These are phyloP conservation scores for Colletotrichum ledebouriae DNA, from an alignment of 2,329 filamentous ascomycete species.

Conservation along the genomic window DNA sequence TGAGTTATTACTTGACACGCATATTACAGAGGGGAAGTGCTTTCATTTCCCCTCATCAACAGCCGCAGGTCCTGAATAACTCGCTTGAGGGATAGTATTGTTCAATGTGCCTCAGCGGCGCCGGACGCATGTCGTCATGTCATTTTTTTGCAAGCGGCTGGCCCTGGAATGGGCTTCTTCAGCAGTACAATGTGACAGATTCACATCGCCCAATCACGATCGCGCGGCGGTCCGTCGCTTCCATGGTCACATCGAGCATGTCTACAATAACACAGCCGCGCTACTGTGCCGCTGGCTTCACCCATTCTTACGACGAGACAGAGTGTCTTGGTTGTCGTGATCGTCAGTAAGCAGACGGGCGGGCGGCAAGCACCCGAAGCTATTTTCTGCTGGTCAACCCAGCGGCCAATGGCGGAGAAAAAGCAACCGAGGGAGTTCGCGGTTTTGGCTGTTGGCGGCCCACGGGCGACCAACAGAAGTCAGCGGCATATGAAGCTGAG, in stretches of 20 bases:
- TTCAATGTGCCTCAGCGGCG: slow-evolving; percentile 2
- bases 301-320: background rate
- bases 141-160: background rate
- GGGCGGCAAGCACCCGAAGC: background rate
- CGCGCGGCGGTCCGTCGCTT: slow-evolving; percentile 8
- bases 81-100: too few relatives aligned
- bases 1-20: slow-evolving; percentile 4
- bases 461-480: background rate
- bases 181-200: background rate
- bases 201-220: background rate
- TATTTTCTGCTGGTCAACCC: too few relatives aligned
- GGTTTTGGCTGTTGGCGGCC: too few relatives aligned
- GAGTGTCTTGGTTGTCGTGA: too few relatives aligned
- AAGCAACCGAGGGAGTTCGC: too few relatives aligned
- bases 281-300: slow-evolving; percentile 17
- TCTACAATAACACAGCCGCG: slow-evolving; percentile 21
- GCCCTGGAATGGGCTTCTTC: background rate
- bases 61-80: slow-evolving; percentile 2
- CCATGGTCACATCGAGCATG: slow-evolving; percentile 5
- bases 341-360: background rate
- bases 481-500: slow-evolving; percentile 28
- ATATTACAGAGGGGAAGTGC: background rate
- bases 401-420: too few relatives aligned
- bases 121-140: background rate
- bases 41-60: slow-evolving; percentile 11